Conservation (phyloP, 306 rosid genomes). For the Alnus glutinosa region DNA sequence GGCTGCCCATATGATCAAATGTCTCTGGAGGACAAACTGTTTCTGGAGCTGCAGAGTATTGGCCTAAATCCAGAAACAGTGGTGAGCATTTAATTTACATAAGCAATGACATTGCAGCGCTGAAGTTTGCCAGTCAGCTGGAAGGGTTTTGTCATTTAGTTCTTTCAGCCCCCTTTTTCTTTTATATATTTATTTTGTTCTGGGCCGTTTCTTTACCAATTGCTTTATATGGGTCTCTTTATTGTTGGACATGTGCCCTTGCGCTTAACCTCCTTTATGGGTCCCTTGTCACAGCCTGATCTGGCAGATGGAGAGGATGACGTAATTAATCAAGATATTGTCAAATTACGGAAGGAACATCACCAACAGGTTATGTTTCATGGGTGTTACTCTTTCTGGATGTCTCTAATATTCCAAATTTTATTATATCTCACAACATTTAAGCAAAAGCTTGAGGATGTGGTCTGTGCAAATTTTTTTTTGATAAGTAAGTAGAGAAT, state of each 20-base stretch:
- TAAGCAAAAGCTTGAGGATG: neutral
- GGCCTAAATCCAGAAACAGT: slow-evolving; percentile 74
- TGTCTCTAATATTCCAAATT: slow-evolving; percentile 6
- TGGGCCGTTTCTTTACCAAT: neutral
- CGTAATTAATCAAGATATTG: slow-evolving; percentile 58
- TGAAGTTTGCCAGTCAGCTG: slow-evolving; percentile 1
- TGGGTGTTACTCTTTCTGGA: slow-evolving; percentile 1
- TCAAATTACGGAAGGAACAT: slow-evolving; percentile 59
- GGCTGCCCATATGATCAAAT: slow-evolving; percentile 46
- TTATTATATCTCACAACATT: neutral
- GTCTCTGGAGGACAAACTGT: slow-evolving; percentile 63
- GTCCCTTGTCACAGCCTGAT: slow-evolving; percentile 66
- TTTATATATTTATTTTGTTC: neutral
- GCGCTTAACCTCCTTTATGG: slow-evolving; percentile 14
- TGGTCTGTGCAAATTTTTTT: neutral
- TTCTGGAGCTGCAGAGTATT: slow-evolving; percentile 74
- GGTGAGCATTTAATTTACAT: slow-evolving; percentile 49
- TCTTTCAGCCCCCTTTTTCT: neutral
- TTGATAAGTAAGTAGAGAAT: no score
- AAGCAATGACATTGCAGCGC: slow-evolving; percentile 1
- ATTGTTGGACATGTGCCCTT: neutral
- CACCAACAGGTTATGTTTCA: slow-evolving; percentile 59
- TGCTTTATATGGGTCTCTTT: neutral
- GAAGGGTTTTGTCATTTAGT: slow-evolving; percentile 8
- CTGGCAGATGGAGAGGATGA: slow-evolving; percentile 77